phyloP scores from a whole-genome alignment of 1,284 basidiomycete genomes.

The Boletellus dicymbophilus region DNA sequence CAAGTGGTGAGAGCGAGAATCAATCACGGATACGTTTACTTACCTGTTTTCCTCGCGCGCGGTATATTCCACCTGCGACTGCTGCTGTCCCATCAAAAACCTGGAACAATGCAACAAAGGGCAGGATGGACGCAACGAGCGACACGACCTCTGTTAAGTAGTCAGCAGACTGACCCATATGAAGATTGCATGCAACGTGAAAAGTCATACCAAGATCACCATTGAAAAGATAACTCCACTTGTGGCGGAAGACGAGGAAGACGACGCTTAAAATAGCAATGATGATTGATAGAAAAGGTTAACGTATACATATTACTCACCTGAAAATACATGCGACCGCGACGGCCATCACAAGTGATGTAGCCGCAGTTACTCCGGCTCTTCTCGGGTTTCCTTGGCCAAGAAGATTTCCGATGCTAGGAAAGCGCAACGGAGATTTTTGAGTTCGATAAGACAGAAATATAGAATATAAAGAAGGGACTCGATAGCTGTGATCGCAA shows the following conservation, averaged over 20 bases:
- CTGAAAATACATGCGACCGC: constrained; percentile 62
- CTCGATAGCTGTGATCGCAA: too few species aligned
- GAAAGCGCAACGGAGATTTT: too few species aligned
- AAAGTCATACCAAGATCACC: constrained; percentile 62
- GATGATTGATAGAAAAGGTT: not conserved
- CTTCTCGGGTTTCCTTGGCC: constrained; percentile 73
- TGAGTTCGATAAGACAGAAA: too few species aligned
- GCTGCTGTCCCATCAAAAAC: constrained; percentile 76
- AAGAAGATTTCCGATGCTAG: constrained; percentile 79
- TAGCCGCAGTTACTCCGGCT: constrained; percentile 64
- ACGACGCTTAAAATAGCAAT: constrained; percentile 47
- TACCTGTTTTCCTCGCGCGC: constrained; percentile 76
- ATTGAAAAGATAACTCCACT: constrained; percentile 87
- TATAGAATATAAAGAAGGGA: too few species aligned
- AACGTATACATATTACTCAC: constrained; percentile 34
- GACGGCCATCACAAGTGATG: constrained; percentile 64
- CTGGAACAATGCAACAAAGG: constrained; percentile 80
- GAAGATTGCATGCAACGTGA: not conserved
- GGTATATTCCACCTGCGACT: constrained; percentile 75
- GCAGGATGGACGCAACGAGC: constrained; percentile 74
- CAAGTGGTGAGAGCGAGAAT: not conserved
- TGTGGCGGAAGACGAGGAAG: constrained; percentile 72
- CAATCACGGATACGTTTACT: constrained; percentile 5
- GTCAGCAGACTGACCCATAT: constrained; percentile 3
- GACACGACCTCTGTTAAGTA: constrained; percentile 51